These are phyloP conservation scores for Ramicandelaber brevisporus DNA, from an alignment of 192 early-diverging fungal species.

Conservation along the genomic window DNA sequence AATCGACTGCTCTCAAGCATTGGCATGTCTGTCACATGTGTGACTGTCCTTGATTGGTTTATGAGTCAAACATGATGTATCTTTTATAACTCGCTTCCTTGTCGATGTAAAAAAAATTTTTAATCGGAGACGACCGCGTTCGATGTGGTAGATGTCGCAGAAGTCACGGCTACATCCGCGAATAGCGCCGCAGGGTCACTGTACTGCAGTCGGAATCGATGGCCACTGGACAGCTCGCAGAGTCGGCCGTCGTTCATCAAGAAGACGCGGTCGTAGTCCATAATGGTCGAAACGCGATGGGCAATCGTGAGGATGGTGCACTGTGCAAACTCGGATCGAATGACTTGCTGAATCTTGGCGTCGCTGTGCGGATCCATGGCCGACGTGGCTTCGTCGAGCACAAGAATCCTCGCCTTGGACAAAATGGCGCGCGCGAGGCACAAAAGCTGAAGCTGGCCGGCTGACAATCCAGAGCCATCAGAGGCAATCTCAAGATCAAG, in stretches of 20 bases:
- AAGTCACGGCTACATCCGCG: background rate
- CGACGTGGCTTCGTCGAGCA: constrained; percentile 43
- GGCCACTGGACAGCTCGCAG: too few relatives aligned
- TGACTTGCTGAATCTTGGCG: constrained; percentile 17
- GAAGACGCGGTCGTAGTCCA: constrained; percentile 9
- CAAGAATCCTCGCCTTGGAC: constrained; percentile 20
- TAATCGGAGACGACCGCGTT: too few relatives aligned
- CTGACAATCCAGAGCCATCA: constrained; percentile 7
- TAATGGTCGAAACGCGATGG: constrained; percentile 19
- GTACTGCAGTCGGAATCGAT: too few relatives aligned
- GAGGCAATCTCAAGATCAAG: constrained; percentile 2
- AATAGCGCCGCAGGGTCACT: constrained; percentile 3
- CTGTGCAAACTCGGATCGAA: constrained; percentile 19
- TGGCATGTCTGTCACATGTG: too few relatives aligned
- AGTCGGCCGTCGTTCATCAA: constrained; percentile 7
- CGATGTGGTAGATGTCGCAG: too few relatives aligned
- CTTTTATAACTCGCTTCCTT: too few relatives aligned
- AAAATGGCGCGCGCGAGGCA: constrained; percentile 31
- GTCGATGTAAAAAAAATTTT: too few relatives aligned
- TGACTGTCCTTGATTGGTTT: too few relatives aligned
- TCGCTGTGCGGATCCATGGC: constrained; percentile 22
- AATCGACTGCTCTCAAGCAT: too few relatives aligned
- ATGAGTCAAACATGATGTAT: too few relatives aligned
- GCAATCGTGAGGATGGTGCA: constrained; percentile 39
- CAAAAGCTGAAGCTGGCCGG: constrained; percentile 29